Evolutionary conservation across 1,139 yeast genomes (phyloP), one percentile per base, ranked within the genome.

Genomic region (Pichiaceae sp.): DNA sequence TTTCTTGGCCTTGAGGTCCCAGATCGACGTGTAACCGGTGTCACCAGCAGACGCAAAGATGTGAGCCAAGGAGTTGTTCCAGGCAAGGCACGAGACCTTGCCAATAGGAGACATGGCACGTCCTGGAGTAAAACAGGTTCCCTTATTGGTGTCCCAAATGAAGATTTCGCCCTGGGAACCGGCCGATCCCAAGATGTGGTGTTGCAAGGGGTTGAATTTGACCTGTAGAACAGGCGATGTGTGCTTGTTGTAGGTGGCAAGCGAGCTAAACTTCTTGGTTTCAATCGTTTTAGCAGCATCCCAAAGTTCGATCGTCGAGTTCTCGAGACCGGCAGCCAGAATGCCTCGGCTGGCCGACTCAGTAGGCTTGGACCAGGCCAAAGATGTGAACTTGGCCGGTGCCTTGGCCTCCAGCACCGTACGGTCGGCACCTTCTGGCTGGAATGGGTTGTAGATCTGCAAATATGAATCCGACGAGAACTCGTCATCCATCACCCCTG

Each of bases 401-500:
- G 83, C 73, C 1, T 75, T 50, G n/a, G 66, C 65, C 7, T 64
- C 48, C 42, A 72, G 70, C 26, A 75, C 53, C 3, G 91, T 83
- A 42, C 56, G 60, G 41, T 41, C 53, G 12, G 26, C 18, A 4
- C 25, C 25, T 3, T 46, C 68, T 55, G 25, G 76, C 12, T 35
- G 34, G 43, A 86, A 72, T 6, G 83, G 70, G 47, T 78, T 78
- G 85, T 94, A 83, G 43, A 91, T 67, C 51, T 86, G 93, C 42
- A 91, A 64, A 21, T 72, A 63, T 3, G 96, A 79, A 27, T 78
- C 70, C 27, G 94, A 77, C 35, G 89, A 78, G 60, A 89, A 87
- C 54, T 82, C 77, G 35, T 83, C 84, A 54, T 86, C 96, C 49
- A 91, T 82, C 14, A 96, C 94, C 14, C 97, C 97, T 1, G 97